Evolutionary conservation across 208 protist species (phyloP).

Genomic region (Leptomonas seymouri): DNA sequence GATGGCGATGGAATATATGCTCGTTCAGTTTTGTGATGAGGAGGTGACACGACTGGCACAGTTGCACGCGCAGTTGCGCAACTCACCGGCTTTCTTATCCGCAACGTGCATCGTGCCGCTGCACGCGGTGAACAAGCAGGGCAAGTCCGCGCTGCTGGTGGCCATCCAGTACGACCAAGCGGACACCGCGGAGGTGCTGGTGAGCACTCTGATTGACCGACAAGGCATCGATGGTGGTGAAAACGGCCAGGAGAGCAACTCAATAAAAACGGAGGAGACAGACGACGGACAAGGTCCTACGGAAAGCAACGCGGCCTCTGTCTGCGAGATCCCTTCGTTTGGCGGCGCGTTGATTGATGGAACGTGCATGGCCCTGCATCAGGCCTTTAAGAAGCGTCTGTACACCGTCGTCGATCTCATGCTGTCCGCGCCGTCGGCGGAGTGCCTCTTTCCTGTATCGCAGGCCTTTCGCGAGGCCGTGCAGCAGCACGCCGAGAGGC

Average conservation of each 20-base stretch:
- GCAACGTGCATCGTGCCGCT: conserved; percentile 28
- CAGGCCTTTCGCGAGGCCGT: conserved; percentile 32
- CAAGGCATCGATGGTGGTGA: neutral
- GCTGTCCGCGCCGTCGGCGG: conserved; percentile 38
- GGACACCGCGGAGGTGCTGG: conserved; percentile 64
- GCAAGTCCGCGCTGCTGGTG: conserved; percentile 67
- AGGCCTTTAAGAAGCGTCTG: conserved; percentile 54
- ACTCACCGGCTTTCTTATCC: conserved; percentile 13
- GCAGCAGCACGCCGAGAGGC: conserved; percentile 19
- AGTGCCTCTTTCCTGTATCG: conserved; percentile 33
- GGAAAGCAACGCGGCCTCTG: neutral
- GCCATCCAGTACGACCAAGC: conserved; percentile 66
- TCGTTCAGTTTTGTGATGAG: conserved; percentile 71
- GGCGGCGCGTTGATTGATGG: conserved; percentile 71
- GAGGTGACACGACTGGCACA: conserved; percentile 49
- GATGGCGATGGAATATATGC: conserved; percentile 78
- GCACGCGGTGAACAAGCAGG: conserved; percentile 57
- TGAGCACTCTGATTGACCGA: conserved; percentile 39
- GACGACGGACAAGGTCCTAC: neutral
- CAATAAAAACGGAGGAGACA: neutral
- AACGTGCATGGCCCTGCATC: conserved; percentile 63
- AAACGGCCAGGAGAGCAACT: neutral
- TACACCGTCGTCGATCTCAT: conserved; percentile 65
- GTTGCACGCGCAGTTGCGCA: conserved; percentile 21
- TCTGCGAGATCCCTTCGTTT: conserved; percentile 1